Base-by-base conservation (phyloP, 768 basidiomycete species). In the Wakefieldia striispora region DNA sequence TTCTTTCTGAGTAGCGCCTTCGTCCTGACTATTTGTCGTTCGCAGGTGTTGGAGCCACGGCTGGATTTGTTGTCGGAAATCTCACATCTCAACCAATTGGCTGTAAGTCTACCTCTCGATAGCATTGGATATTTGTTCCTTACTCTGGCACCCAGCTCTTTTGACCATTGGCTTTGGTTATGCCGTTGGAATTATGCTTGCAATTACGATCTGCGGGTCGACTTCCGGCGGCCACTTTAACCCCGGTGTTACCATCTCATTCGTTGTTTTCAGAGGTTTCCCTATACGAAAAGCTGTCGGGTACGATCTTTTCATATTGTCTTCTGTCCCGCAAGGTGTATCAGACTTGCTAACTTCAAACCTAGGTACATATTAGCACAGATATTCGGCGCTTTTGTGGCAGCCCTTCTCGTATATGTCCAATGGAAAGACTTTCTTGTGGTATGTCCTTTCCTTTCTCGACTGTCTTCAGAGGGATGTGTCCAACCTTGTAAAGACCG, bases 211-310 rank as follows among this genome's bases (percentile, higher is more conserved):
- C 23, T 82, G 78, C 43, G 67, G 66, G 5, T 62, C 76, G 16
- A 75, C 82, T 1, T 84, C 82, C 12, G 81, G 80, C 11, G 79
- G 83, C 19, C 85, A 87, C 57, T 81, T 87, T 62, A 83, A 75
- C 46, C 89, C 88, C 2, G 75, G 78, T 41, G 72, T 87, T 19
- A 82, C 84, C 3, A 68, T 86, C 40, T 65, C 75, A 8, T 66
- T 76, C 37, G 67, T 73, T 16, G 10, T 84, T 13, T 79, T 80
- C 71, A 79, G 70, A 51, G 76, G 75, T 1, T 82, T 84, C 64
- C 81, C 85, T 2, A 45, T 64, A 12, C 45, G 60, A 39, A 86
- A 82, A 49, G 83, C 77, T 4, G 40, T 68, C 23, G 68, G 78
- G 84, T 83, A 35, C 50, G 69, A 59, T n/a, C 16, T 12, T 36